Conservation (phyloP, 1,284 basidiomycete genomes). For the Wolfiporia cocos region DNA sequence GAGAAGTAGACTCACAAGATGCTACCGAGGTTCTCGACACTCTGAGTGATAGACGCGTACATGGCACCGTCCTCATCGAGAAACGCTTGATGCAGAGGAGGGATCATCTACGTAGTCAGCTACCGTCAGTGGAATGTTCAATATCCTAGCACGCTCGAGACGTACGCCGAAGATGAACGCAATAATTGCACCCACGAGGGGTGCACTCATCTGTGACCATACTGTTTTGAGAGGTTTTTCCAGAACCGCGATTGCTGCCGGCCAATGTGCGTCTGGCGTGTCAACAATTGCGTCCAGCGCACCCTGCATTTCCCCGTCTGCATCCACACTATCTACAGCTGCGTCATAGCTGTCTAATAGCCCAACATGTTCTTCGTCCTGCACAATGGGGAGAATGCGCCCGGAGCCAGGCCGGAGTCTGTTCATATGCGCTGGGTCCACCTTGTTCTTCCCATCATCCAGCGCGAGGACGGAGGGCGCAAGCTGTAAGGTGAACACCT, state of each 20-base stretch:
- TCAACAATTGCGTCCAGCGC: slow-evolving; percentile 21
- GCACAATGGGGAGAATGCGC: slow-evolving; percentile 16
- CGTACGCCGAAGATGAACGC: slow-evolving; percentile 25
- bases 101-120: slow-evolving; percentile 16
- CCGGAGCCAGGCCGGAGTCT: slow-evolving; percentile 16
- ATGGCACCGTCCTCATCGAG: slow-evolving; percentile 19
- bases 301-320: slow-evolving; percentile 4
- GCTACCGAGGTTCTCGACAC: slow-evolving; percentile 23
- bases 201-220: slow-evolving; percentile 18
- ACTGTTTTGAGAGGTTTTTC: slow-evolving; percentile 19
- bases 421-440: slow-evolving; percentile 9
- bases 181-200: slow-evolving; percentile 24
- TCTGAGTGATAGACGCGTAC: slow-evolving; percentile 22
- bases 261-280: slow-evolving; percentile 22
- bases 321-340: slow-evolving; percentile 4
- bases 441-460: slow-evolving; percentile 15
- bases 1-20: slow-evolving; percentile 20
- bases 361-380: slow-evolving; percentile 24
- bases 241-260: slow-evolving; percentile 10
- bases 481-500: slow-evolving; percentile 25
- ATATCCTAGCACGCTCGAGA: neutral
- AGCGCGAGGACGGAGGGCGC: slow-evolving; percentile 20
- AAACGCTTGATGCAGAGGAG: slow-evolving; percentile 19
- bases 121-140: neutral
- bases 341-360: slow-evolving; percentile 18